Evolutionary conservation across 331 rosid species (phyloP).

Genomic region (Arachis monticola): DNA sequence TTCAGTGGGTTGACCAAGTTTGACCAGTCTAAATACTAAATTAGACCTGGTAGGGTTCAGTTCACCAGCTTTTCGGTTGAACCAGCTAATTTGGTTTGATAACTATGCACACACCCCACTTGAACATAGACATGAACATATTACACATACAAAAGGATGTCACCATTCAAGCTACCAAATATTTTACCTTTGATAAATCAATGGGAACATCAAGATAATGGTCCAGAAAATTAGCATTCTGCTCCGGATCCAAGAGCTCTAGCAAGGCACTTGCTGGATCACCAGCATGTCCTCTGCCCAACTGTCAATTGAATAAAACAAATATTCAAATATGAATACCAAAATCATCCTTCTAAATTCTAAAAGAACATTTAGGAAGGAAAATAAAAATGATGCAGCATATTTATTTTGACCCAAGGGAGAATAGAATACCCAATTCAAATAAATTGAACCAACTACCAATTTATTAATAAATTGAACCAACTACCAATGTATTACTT

Average conservation of each 20-base stretch:
- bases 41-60: too few species aligned
- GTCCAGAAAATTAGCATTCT: slow-evolving; percentile 97
- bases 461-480: slow-evolving; percentile 35
- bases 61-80: too few species aligned
- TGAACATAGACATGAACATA: slow-evolving; percentile 20
- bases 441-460: slow-evolving; percentile 35
- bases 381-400: slow-evolving; percentile 20
- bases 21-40: too few species aligned
- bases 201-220: slow-evolving; percentile 99
- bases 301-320: slow-evolving; percentile 54
- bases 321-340: slow-evolving; percentile 26
- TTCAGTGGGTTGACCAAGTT: too few species aligned
- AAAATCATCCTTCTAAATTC: slow-evolving; percentile 10
- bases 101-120: neutral
- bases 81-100: too few species aligned
- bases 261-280: slow-evolving; percentile 99
- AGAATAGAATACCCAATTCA: slow-evolving; percentile 29
- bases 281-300: slow-evolving; percentile 99
- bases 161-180: slow-evolving; percentile 27
- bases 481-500: slow-evolving; percentile 57
- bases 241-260: slow-evolving; percentile 99
- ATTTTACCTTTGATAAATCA: slow-evolving; percentile 92
- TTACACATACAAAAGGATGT: neutral
- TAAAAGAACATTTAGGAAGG: neutral
- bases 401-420: slow-evolving; percentile 17